Conservation (phyloP, 495 filamentous ascomycete genomes). For the Podospora comata region DNA sequence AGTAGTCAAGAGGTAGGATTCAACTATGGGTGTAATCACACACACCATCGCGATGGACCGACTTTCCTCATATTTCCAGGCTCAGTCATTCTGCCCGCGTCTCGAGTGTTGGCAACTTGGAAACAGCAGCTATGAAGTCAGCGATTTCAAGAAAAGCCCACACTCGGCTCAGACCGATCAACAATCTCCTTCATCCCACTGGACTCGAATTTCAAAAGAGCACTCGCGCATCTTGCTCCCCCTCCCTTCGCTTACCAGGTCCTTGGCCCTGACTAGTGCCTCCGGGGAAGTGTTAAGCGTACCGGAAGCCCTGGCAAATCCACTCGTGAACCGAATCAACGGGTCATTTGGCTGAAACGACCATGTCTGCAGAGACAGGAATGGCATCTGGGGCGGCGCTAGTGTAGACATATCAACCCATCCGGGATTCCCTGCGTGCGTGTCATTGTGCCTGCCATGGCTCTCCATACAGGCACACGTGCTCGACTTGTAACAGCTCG, state of each 20-base stretch:
- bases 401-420: background rate
- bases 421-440: background rate
- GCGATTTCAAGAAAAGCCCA: background rate
- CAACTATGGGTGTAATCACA: background rate
- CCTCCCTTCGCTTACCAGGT: conserved; percentile 3
- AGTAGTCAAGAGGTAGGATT: background rate
- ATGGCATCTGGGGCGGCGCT: background rate
- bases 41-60: background rate
- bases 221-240: background rate
- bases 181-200: background rate
- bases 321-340: conserved; percentile 5
- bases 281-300: conserved; percentile 3
- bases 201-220: background rate
- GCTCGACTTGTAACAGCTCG: background rate
- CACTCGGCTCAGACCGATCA: background rate
- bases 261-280: background rate
- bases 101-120: background rate
- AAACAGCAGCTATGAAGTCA: background rate
- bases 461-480: background rate
- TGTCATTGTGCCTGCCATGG: background rate
- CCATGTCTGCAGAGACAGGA: background rate
- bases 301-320: background rate
- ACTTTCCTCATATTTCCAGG: background rate
- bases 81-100: background rate
- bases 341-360: conserved; percentile 6